Percentiles rank a stretch among this genome's conserved stretches.
phyloP scores from a whole-genome alignment of 108 stramenopile genomes.

The Cyclostephanos invisitatus region DNA sequence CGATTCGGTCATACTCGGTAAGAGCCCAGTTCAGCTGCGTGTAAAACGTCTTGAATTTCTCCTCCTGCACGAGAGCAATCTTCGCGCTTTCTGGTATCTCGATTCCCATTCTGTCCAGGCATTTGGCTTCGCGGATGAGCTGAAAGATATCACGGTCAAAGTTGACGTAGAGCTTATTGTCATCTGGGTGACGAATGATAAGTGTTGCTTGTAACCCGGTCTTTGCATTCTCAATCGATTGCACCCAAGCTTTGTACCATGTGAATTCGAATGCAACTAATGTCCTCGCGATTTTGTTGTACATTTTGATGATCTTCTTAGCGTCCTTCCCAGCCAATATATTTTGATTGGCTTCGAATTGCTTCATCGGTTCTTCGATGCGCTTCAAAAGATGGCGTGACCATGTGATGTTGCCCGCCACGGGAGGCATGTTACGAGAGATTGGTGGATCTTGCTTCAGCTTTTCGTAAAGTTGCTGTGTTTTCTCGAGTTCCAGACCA shows the following conservation, averaged over 20 bases:
- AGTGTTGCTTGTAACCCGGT: slow-evolving; percentile 92
- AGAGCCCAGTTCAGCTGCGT: slow-evolving; percentile 86
- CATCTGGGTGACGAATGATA: slow-evolving; percentile 90
- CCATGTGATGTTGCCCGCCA: slow-evolving; percentile 92
- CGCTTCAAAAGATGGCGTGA: slow-evolving; percentile 86
- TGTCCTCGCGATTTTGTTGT: slow-evolving; percentile 92
- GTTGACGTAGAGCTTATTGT: slow-evolving; percentile 89
- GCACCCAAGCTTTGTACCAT: slow-evolving; percentile 93
- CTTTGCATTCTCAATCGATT: slow-evolving; percentile 87
- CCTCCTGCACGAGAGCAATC: slow-evolving; percentile 87
- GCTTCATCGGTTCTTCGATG: slow-evolving; percentile 92
- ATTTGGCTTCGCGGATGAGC: slow-evolving; percentile 91
- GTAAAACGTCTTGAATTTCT: slow-evolving; percentile 90
- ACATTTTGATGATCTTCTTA: slow-evolving; percentile 88
- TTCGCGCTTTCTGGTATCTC: slow-evolving; percentile 88
- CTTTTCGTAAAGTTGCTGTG: slow-evolving; percentile 90
- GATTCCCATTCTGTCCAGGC: slow-evolving; percentile 89
- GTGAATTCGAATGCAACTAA: slow-evolving; percentile 91
- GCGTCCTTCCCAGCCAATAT: slow-evolving; percentile 88
- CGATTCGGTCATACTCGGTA: slow-evolving; percentile 84
- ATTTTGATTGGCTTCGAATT: slow-evolving; percentile 78
- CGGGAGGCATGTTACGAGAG: slow-evolving; percentile 86
- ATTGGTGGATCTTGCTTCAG: slow-evolving; percentile 90
- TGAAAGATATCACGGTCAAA: slow-evolving; percentile 91
- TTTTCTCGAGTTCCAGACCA: slow-evolving; percentile 89